A percentile compares a stretch with the other conserved stretches of the same genome.
Conservation (phyloP, 1,284 basidiomycete species). For the Trichosporon sp. region DNA sequence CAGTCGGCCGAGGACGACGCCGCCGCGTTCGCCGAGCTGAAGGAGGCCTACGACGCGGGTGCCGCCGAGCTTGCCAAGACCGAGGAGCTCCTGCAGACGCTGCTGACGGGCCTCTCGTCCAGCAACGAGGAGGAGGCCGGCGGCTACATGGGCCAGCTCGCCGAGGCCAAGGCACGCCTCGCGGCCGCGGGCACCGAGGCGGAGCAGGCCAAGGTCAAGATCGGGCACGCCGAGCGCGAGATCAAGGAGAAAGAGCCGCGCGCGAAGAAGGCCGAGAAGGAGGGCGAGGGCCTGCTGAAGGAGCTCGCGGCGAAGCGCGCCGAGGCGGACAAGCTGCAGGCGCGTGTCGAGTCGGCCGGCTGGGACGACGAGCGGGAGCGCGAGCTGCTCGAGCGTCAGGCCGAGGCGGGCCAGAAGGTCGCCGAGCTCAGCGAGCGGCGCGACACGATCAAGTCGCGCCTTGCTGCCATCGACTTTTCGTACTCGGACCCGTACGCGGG, state of each 20-base stretch:
- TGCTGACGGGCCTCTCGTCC: slow-evolving; percentile 79
- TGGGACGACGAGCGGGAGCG: slow-evolving; percentile 78
- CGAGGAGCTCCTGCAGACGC: slow-evolving; percentile 92
- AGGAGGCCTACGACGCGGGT: slow-evolving; percentile 61
- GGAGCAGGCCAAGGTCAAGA: slow-evolving; percentile 74
- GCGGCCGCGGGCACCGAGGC: slow-evolving; percentile 78
- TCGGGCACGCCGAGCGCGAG: slow-evolving; percentile 75
- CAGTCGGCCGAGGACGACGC: slow-evolving; percentile 56
- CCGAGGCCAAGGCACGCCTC: slow-evolving; percentile 72
- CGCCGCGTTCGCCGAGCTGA: slow-evolving; percentile 52
- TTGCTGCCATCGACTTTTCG: slow-evolving; percentile 75
- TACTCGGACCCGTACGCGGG: slow-evolving; percentile 72
- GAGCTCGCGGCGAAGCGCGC: slow-evolving; percentile 62
- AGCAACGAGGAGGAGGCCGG: slow-evolving; percentile 61
- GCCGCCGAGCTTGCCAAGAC: slow-evolving; percentile 65
- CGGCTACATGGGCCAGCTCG: slow-evolving; percentile 94
- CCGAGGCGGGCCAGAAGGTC: slow-evolving; percentile 59
- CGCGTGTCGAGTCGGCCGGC: slow-evolving; percentile 60
- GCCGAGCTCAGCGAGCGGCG: slow-evolving; percentile 66
- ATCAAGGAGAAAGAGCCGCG: slow-evolving; percentile 69
- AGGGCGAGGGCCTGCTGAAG: slow-evolving; percentile 66
- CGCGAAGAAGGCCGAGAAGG: slow-evolving; percentile 80
- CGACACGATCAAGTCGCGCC: slow-evolving; percentile 64
- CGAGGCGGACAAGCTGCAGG: slow-evolving; percentile 60
- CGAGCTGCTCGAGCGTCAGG: slow-evolving; percentile 59